Evolutionary conservation across 2,329 filamentous ascomycete genomes (phyloP), one percentile per base, ranked within the genome.

Genomic region (Neocatenulostroma microsporum): DNA sequence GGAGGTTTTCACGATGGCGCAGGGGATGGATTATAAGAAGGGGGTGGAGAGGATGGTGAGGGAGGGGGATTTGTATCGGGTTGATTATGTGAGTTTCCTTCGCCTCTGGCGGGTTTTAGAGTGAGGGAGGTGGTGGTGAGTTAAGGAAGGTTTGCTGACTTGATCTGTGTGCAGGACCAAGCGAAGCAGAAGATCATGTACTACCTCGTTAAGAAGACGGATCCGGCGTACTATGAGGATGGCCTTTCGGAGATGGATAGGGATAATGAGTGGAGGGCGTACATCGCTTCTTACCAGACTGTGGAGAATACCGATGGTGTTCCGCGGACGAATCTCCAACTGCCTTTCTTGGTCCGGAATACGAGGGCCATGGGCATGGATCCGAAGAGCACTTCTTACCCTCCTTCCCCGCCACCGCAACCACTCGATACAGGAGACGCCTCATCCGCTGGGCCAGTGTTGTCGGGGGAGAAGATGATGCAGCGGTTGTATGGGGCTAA

Each of bases 11-110:
- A 94, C 87, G 33, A 89, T 87, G 51, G 81, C 91, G 60, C 80
- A 82, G 20, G 89, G 96, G 66, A 85, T 94, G 11, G 84, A 82
- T 53, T 86, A 89, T 42, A 79, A 89, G 43, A 94, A 93, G 62
- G 85, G 86, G 57, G 87, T 91, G 1, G 87, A 95, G 63, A 91
- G 91, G 62, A 80, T 86, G 55, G 79, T 91, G 48, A 94, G 93
- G 67, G 89, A 96, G 46, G 83, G 82, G 12, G 89, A 96, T 54
- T 76, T 94, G 45, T 96, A 94, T 62, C 78, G 86, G 33, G 80
- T 96, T 48, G 80, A 81, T 57, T 96, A 82, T 70, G 89, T 95
- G 78, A 74, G 86, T 78, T 17, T 14, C 20, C 6, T 21, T 15
- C 11, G n/a, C 17, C 25, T n/a, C 18, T n/a, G n/a, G n/a, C n/a